Conservation (phyloP, 2,329 filamentous ascomycete species). For the Hymenotorrendiella dingleyae region DNA sequence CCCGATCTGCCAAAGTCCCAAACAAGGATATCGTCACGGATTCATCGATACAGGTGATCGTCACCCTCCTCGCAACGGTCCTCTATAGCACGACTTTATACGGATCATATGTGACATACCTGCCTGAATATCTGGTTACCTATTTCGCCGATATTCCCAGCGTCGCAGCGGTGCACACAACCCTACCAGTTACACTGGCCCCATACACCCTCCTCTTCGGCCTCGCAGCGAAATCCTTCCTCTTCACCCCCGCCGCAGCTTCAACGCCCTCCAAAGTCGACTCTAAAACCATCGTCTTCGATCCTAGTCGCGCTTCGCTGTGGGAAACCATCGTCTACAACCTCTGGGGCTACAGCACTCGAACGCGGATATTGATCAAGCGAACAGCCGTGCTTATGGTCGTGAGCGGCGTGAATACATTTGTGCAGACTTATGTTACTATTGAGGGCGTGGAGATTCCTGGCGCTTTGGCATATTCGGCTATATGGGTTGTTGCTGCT, state of each 20-base stretch:
- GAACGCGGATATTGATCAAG: slow-evolving; percentile 56
- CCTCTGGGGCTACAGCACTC: slow-evolving; percentile 60
- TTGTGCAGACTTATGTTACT: slow-evolving; percentile 59
- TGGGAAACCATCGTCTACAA: slow-evolving; percentile 67
- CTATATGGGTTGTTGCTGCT: slow-evolving; percentile 66
- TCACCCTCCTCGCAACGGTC: slow-evolving; percentile 60
- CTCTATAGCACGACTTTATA: slow-evolving; percentile 74
- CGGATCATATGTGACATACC: slow-evolving; percentile 59
- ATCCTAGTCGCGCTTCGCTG: slow-evolving; percentile 60
- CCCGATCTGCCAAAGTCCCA: slow-evolving; percentile 37
- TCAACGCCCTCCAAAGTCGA: slow-evolving; percentile 45
- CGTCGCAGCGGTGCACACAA: slow-evolving; percentile 60
- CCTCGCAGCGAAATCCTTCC: slow-evolving; percentile 65
- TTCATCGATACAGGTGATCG: slow-evolving; percentile 54
- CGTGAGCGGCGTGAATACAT: slow-evolving; percentile 52
- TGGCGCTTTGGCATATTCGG: slow-evolving; percentile 68
- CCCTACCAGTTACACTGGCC: slow-evolving; percentile 54
- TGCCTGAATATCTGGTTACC: slow-evolving; percentile 66
- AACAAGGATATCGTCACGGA: slow-evolving; percentile 64
- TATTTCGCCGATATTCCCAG: slow-evolving; percentile 70
- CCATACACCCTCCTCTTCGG: slow-evolving; percentile 55
- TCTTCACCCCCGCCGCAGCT: slow-evolving; percentile 65
- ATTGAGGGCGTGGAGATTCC: slow-evolving; percentile 62
- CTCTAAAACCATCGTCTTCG: slow-evolving; percentile 47
- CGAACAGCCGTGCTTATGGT: slow-evolving; percentile 56